Conservation (phyloP, 306 rosid genomes). For the Prosopis cineraria region DNA sequence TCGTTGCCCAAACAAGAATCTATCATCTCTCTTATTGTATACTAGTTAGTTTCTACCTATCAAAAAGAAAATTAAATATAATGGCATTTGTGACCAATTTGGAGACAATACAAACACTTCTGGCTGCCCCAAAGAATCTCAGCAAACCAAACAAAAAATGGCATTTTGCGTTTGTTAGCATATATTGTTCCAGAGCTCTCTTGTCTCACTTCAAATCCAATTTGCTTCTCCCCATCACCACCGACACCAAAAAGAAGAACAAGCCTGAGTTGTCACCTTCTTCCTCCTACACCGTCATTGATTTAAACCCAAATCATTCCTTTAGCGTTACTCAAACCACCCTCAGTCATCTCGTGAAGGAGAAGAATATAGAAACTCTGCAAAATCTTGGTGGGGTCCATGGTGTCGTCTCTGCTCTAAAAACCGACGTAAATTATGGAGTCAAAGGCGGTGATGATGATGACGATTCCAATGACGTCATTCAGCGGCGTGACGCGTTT, state of each 20-base stretch:
- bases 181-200: too few species aligned
- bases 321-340: not conserved
- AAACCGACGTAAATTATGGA: not conserved
- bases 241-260: not conserved
- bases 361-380: not conserved
- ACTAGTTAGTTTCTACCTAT: too few species aligned
- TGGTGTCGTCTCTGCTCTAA: not conserved
- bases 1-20: too few species aligned
- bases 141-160: slow-evolving; percentile 31
- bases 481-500: slow-evolving; percentile 4
- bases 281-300: not conserved
- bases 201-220: too few species aligned
- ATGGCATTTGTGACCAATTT: not conserved
- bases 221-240: too few species aligned
- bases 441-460: slow-evolving; percentile 1
- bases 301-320: not conserved
- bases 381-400: not conserved
- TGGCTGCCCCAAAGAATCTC: not conserved
- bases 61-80: too few species aligned
- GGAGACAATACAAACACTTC: not conserved
- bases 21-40: too few species aligned
- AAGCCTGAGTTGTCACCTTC: too few species aligned
- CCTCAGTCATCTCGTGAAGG: not conserved
- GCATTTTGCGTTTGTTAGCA: slow-evolving; percentile 41
- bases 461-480: slow-evolving; percentile 9